Conservation (phyloP, 345 rosid species). For the Eucalyptus curtisii region DNA sequence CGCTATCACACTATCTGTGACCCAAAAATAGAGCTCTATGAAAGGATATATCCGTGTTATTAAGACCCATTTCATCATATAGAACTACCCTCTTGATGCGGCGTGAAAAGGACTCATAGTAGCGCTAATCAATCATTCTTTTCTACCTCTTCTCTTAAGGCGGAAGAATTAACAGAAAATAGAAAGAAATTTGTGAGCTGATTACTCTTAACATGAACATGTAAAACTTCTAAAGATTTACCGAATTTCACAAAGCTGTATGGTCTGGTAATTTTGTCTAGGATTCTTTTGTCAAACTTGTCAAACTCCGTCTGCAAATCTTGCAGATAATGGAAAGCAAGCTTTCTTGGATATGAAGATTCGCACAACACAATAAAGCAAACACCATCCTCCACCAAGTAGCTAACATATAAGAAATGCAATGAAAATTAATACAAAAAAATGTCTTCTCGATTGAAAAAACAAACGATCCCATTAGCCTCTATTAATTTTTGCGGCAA, state of each 20-base stretch:
- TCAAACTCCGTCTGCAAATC: constrained; percentile 40
- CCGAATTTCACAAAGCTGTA: constrained; percentile 42
- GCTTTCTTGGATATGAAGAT: constrained; percentile 57
- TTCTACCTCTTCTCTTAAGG: background rate
- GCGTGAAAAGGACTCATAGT: background rate
- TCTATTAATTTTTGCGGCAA: background rate
- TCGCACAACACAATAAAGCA: constrained; percentile 46
- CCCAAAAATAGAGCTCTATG: background rate
- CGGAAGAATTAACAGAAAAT: background rate
- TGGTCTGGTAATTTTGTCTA: constrained; percentile 25
- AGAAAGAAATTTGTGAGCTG: background rate
- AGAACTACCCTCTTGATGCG: background rate
- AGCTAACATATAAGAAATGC: constrained; percentile 14
- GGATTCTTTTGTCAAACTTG: constrained; percentile 10
- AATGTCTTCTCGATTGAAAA: background rate
- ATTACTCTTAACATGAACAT: background rate
- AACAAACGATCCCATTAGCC: background rate
- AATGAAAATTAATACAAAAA: background rate
- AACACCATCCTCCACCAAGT: constrained; percentile 26
- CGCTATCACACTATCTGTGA: constrained; percentile 22
- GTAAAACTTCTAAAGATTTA: background rate
- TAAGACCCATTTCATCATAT: background rate
- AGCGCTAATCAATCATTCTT: background rate
- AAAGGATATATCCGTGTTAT: background rate
- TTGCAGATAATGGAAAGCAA: constrained; percentile 45